Base-by-base conservation (phyloP, 495 filamentous ascomycete genomes). In the Penicillium taxi region DNA sequence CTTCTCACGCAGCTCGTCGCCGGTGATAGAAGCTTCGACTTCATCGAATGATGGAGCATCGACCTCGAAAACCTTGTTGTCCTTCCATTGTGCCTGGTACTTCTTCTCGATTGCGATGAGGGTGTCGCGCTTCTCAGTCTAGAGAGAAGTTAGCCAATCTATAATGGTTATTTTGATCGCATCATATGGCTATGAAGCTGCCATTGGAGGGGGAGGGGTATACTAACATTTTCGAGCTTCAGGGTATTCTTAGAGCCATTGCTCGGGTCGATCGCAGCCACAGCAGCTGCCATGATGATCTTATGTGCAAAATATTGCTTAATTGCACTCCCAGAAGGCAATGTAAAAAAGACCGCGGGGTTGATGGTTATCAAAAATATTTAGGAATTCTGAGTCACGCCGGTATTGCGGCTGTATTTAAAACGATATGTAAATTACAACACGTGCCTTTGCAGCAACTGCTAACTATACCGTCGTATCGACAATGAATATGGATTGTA, bases 81-180 rank as follows among this genome's bases (percentile, higher is more conserved):
- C 72, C 53, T 79, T 76, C 91, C 91, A 96, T 75, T 75, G 67
- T 46, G 70, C 63, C 64, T 96, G 91, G 64, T 91, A 96, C 63
- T 83, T 87, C 71, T 91, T 91, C 66, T 98, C 91, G 42, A 82
- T 79, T 25, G 77, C 78, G 44, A 94, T 79, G 23, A 96, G 70
- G 42, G 83, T 73, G 55, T 98, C 91, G 61, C 91, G 70, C 64
- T 96, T 96, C 49, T 96, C 89, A 29, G 91, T 95, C 78, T 88
- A 39, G 31, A 9, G 14, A 40, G 19, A 15, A 20, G 39, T 11
- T 31, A 40, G 30, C 21, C 4, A 37, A 28, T 61, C 37, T 61
- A 48, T 29, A 39, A 32, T 19, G 26, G 29, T 26, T 23, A 5
- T 18, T 12, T 18, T 13, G 5, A 29, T 19, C 14, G 16, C 13